Conservation (phyloP, 2,329 filamentous ascomycete species). For the Tolypocladium paradoxum region DNA sequence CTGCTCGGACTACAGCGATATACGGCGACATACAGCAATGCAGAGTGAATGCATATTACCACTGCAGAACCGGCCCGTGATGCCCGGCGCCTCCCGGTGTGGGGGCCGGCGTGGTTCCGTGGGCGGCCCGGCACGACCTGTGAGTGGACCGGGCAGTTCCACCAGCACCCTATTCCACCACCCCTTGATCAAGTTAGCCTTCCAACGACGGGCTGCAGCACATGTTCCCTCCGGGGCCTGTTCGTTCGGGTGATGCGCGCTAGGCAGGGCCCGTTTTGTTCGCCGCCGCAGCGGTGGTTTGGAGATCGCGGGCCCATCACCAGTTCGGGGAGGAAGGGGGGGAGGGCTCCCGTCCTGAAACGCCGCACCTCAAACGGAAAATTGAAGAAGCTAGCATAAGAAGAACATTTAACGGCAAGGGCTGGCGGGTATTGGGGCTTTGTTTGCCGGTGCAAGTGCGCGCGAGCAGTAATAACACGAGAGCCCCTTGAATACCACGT, state of each 20-base stretch:
- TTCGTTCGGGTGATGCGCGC: not conserved
- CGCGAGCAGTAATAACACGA: not conserved
- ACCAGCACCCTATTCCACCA: not conserved
- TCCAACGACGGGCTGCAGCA: not conserved
- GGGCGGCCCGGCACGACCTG: not conserved
- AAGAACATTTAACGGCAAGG: too few species aligned
- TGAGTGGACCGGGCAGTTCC: not conserved
- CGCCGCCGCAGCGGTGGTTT: not conserved
- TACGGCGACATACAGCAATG: too few species aligned
- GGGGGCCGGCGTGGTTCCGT: too few species aligned
- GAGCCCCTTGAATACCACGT: not conserved
- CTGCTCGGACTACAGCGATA: too few species aligned
- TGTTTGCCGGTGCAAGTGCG: not conserved
- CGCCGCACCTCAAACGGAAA: too few species aligned
- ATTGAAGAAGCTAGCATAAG: not conserved
- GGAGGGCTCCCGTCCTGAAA: too few species aligned
- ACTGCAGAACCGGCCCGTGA: not conserved
- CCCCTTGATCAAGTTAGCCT: not conserved
- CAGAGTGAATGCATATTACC: too few species aligned
- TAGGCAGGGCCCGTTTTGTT: not conserved
- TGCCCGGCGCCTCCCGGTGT: not conserved
- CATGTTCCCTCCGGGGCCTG: not conserved
- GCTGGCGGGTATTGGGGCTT: not conserved
- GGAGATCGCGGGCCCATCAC: not conserved
- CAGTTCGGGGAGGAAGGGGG: too few species aligned